These are phyloP conservation scores for Pythium phragmitis DNA, from an alignment of 352 stramenopile genomes.

Conservation along the genomic window DNA sequence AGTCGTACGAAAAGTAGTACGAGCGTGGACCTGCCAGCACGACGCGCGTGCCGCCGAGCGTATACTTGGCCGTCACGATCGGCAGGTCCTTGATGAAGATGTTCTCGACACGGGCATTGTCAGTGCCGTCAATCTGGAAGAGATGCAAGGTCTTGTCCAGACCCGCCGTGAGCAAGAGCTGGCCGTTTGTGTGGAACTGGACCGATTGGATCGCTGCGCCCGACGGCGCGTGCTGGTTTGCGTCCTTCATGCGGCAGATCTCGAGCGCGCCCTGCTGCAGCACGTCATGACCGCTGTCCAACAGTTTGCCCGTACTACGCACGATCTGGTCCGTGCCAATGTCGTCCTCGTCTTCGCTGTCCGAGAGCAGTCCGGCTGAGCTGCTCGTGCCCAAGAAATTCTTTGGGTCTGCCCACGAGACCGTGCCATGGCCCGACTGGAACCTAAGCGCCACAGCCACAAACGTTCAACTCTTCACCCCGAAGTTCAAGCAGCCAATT, in stretches of 20 bases:
- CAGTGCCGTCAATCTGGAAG: conserved; percentile 90
- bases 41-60: conserved; percentile 71
- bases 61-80: conserved; percentile 87
- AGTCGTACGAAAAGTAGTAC: conserved; percentile 98
- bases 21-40: conserved; percentile 91
- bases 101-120: conserved; percentile 88
- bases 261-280: conserved; percentile 64
- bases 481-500: not conserved
- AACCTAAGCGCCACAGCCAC: conserved; percentile 33
- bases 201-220: conserved; percentile 86
- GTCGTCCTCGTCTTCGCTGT: conserved; percentile 65
- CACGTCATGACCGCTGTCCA: conserved; percentile 50
- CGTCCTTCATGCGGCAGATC: conserved; percentile 85
- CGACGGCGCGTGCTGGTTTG: conserved; percentile 88
- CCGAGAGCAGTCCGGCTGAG: conserved; percentile 34
- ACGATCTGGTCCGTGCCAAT: conserved; percentile 43
- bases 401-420: conserved; percentile 73
- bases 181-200: conserved; percentile 88
- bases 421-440: conserved; percentile 47
- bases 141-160: conserved; percentile 93
- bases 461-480: not conserved
- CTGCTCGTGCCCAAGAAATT: conserved; percentile 52
- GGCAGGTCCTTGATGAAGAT: conserved; percentile 91
- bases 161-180: conserved; percentile 87
- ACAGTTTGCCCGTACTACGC: conserved; percentile 56